Percentiles rank a stretch among this genome's conserved stretches.
Evolutionary conservation across 2,329 filamentous ascomycete genomes (phyloP).

Genomic region (Colletotrichum ledebouriae): DNA sequence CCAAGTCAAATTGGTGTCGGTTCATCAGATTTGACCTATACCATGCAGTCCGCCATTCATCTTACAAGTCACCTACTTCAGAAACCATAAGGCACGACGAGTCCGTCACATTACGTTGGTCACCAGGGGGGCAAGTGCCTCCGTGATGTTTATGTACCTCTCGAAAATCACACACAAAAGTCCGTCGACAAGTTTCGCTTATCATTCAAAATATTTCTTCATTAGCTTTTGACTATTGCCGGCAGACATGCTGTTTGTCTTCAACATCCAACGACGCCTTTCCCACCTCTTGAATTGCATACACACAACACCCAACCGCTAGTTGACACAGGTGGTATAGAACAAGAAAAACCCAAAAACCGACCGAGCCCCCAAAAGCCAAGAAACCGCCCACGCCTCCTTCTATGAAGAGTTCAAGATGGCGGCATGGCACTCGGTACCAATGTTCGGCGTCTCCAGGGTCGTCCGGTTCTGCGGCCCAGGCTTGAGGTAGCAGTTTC

Average conservation of each 20-base stretch:
- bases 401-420: conserved; percentile 42
- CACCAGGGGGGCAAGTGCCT: too few species aligned
- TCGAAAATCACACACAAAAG: too few species aligned
- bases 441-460: conserved; percentile 51
- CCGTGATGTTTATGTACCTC: too few species aligned
- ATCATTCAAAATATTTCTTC: too few species aligned
- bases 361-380: conserved; percentile 1
- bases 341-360: conserved; percentile 9
- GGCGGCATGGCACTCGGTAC: conserved; percentile 54
- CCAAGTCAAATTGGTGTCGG: too few species aligned
- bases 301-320: neutral
- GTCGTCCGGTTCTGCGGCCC: conserved; percentile 50
- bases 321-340: conserved; percentile 17
- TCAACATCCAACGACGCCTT: neutral
- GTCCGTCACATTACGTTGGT: neutral
- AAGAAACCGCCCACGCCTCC: neutral
- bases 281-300: neutral
- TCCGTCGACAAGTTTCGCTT: too few species aligned
- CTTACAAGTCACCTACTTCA: too few species aligned
- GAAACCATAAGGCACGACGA: too few species aligned
- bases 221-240: too few species aligned
- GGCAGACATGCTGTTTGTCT: neutral
- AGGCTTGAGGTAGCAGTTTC: conserved; percentile 62
- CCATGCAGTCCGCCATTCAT: too few species aligned
- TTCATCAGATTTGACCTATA: too few species aligned